Evolutionary conservation across 1,284 basidiomycete species (phyloP).

Genomic region (Apiotrichum sp.): DNA sequence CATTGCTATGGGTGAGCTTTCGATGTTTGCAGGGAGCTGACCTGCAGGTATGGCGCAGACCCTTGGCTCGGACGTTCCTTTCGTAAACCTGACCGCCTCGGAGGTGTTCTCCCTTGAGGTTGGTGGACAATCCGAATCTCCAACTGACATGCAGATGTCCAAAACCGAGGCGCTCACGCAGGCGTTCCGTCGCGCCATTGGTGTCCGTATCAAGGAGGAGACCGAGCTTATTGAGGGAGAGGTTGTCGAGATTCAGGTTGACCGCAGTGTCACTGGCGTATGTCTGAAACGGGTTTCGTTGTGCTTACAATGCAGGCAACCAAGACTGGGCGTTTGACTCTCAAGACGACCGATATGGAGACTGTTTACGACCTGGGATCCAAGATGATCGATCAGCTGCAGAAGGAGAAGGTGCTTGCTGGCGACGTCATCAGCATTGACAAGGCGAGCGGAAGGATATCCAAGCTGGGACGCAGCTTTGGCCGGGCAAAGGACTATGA

Average conservation of each 20-base stretch:
- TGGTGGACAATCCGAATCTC: slow-evolving; percentile 4
- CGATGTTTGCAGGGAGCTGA: slow-evolving; percentile 4
- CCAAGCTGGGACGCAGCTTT: slow-evolving; percentile 92
- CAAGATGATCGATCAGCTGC: slow-evolving; percentile 97
- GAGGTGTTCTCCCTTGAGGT: slow-evolving; percentile 90
- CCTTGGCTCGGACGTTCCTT: slow-evolving; percentile 87
- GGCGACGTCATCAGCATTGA: slow-evolving; percentile 96
- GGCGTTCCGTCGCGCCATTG: slow-evolving; percentile 90
- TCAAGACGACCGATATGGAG: slow-evolving; percentile 99
- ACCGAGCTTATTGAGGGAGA: slow-evolving; percentile 97
- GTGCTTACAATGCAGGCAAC: slow-evolving; percentile 60
- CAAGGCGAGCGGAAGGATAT: slow-evolving; percentile 94
- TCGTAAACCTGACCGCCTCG: slow-evolving; percentile 93
- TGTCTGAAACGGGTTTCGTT: slow-evolving; percentile 38
- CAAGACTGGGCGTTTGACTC: slow-evolving; percentile 94
- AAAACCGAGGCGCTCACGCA: slow-evolving; percentile 98
- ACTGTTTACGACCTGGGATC: slow-evolving; percentile 97
- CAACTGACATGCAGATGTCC: slow-evolving; percentile 60
- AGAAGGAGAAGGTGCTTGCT: slow-evolving; percentile 94
- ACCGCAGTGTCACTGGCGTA: slow-evolving; percentile 91
- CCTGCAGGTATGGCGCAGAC: slow-evolving; percentile 86
- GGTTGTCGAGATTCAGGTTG: slow-evolving; percentile 97
- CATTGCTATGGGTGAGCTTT: slow-evolving; percentile 74
- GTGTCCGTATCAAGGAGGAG: slow-evolving; percentile 95
- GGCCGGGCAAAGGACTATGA: slow-evolving; percentile 96